Conservation (phyloP, 140 eudicot species). For the Senecio squalidus region DNA sequence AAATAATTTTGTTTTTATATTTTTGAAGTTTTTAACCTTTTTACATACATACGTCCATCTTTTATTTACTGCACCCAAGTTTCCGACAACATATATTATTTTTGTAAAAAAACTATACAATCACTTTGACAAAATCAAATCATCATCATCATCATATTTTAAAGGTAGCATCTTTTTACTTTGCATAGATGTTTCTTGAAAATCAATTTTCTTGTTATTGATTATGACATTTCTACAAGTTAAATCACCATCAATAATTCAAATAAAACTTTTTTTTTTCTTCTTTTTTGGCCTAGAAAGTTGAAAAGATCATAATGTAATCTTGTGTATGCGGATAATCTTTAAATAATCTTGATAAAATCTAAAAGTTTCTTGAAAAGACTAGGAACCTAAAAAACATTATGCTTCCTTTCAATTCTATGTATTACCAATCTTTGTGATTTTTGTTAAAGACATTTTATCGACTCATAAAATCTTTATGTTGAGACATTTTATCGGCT, state of each 20-base stretch:
- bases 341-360: constrained; percentile 12
- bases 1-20: too few species aligned
- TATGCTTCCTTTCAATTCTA: not conserved
- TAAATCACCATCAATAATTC: not conserved
- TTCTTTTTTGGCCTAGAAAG: constrained; percentile 5
- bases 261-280: not conserved
- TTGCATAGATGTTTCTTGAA: constrained; percentile 12
- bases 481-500: too few species aligned
- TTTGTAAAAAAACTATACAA: too few species aligned
- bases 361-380: constrained; percentile 20
- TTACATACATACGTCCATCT: too few species aligned
- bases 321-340: constrained; percentile 21
- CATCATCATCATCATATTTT: too few species aligned
- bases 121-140: too few species aligned
- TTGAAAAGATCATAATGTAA: constrained; percentile 18
- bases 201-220: not conserved
- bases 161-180: constrained; percentile 1
- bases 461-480: too few species aligned
- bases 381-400: constrained; percentile 11
- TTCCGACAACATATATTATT: too few species aligned
- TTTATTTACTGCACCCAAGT: too few species aligned
- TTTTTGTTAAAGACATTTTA: too few species aligned
- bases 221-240: constrained; percentile 4
- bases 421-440: not conserved
- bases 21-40: too few species aligned